Conservation (phyloP, 2,329 filamentous ascomycete species). For the Fusarium anthophilum region DNA sequence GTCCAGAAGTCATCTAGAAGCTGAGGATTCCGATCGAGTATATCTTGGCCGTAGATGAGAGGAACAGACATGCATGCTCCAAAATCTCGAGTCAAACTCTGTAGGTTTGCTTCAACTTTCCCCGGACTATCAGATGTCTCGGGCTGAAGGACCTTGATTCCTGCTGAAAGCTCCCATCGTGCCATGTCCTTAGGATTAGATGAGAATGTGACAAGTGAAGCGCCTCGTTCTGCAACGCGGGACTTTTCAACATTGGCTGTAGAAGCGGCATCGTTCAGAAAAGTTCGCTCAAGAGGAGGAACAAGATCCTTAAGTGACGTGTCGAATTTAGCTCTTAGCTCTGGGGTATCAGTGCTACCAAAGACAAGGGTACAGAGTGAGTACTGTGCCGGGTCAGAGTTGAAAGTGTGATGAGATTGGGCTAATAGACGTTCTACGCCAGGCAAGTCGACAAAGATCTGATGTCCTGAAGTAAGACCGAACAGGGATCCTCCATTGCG, state of each 20-base stretch:
- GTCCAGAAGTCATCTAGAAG: slow-evolving; percentile 35
- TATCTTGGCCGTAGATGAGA: slow-evolving; percentile 33
- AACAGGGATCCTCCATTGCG: slow-evolving; percentile 32
- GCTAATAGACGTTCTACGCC: slow-evolving; percentile 26
- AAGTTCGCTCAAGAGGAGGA: slow-evolving; percentile 21
- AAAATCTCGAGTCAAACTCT: slow-evolving; percentile 30
- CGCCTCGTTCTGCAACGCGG: slow-evolving; percentile 11
- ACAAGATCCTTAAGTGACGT: slow-evolving; percentile 12
- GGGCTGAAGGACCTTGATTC: background rate
- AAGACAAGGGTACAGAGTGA: slow-evolving; percentile 30
- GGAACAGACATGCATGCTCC: slow-evolving; percentile 38
- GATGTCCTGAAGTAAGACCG: slow-evolving; percentile 30
- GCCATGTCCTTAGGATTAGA: slow-evolving; percentile 6
- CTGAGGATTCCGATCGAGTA: slow-evolving; percentile 19
- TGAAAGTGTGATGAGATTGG: slow-evolving; percentile 23
- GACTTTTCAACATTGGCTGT: slow-evolving; percentile 30
- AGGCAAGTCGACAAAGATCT: slow-evolving; percentile 24
- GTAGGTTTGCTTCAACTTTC: slow-evolving; percentile 17
- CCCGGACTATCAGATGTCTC: background rate
- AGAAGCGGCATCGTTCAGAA: slow-evolving; percentile 34
- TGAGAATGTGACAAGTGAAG: slow-evolving; percentile 28
- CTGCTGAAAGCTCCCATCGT: slow-evolving; percentile 32
- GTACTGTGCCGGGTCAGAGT: slow-evolving; percentile 10
- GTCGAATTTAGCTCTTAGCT: slow-evolving; percentile 11
- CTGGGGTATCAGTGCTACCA: slow-evolving; percentile 2